Evolutionary conservation across 116 monocot species (phyloP).

Genomic region (Posidonia oceanica): DNA sequence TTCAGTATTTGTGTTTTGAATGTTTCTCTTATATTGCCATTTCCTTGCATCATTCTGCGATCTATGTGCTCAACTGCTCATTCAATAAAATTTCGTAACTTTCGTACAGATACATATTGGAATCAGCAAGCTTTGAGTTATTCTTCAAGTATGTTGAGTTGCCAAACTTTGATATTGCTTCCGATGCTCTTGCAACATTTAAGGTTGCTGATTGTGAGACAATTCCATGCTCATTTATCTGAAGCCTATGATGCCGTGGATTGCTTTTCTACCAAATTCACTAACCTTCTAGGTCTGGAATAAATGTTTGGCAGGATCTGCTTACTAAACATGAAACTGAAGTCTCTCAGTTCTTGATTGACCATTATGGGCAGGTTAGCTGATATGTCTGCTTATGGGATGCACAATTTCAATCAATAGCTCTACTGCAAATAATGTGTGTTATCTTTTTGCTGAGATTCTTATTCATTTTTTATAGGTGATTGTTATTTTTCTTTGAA

Average conservation of each 20-base stretch:
- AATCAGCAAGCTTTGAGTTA: conserved; percentile 87
- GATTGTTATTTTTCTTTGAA: background rate
- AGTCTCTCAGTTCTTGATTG: conserved; percentile 71
- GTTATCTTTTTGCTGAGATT: no score
- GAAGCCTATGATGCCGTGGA: background rate
- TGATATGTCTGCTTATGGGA: background rate
- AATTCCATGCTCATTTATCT: background rate
- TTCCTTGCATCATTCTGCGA: background rate
- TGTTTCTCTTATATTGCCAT: background rate
- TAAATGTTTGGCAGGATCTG: conserved; percentile 63
- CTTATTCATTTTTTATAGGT: background rate
- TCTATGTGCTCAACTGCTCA: background rate
- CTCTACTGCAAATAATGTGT: no score
- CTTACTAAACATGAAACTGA: conserved; percentile 83
- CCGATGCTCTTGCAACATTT: conserved; percentile 96
- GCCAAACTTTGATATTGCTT: conserved; percentile 97
- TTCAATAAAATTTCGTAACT: background rate
- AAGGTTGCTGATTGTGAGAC: conserved; percentile 43
- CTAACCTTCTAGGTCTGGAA: background rate
- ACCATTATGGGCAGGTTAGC: conserved; percentile 73
- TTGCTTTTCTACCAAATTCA: background rate
- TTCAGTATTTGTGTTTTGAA: background rate
- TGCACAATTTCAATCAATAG: no score
- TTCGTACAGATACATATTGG: conserved; percentile 68
- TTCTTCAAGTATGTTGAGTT: conserved; percentile 96